These are phyloP conservation scores for Phytophthora foliorum DNA, from an alignment of 352 stramenopile genomes.

Conservation along the genomic window DNA sequence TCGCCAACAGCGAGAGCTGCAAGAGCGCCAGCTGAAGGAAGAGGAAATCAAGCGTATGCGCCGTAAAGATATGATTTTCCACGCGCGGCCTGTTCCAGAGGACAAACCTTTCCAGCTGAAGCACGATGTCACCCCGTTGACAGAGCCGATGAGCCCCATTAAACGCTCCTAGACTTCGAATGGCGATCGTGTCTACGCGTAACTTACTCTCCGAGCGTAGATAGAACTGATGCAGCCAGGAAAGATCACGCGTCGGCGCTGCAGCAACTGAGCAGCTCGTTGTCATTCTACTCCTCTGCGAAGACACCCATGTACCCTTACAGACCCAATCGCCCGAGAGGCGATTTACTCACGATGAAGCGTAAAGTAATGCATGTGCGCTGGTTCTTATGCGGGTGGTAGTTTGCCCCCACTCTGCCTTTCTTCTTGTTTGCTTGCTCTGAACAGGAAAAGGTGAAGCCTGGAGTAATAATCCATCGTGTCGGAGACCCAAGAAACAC, in stretches of 20 bases:
- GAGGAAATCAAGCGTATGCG: constrained; percentile 79
- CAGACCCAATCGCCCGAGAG: constrained; percentile 21
- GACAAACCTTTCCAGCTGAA: constrained; percentile 62
- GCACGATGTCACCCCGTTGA: constrained; percentile 53
- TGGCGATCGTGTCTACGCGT: background rate
- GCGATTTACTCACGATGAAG: constrained; percentile 25
- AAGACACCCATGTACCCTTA: constrained; percentile 37
- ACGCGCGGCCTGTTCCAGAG: constrained; percentile 67
- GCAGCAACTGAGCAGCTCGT: constrained; percentile 4
- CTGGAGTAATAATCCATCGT: background rate
- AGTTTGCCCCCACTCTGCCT: constrained; percentile 27
- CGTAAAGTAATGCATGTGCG: constrained; percentile 22
- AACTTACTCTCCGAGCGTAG: constrained; percentile 2
- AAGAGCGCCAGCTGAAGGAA: constrained; percentile 59
- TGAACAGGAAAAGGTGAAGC: background rate
- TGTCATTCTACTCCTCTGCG: constrained; percentile 11
- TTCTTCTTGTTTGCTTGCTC: constrained; percentile 41
- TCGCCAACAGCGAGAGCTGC: constrained; percentile 58
- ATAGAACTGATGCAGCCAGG: constrained; percentile 9
- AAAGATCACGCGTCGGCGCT: constrained; percentile 10
- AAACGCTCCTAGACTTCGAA: constrained; percentile 36
- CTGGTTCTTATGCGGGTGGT: constrained; percentile 11
- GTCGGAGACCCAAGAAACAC: background rate
- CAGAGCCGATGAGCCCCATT: constrained; percentile 66
- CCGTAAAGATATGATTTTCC: constrained; percentile 80